These are phyloP conservation scores for Cordyceps fumosorosea DNA, from an alignment of 2,329 filamentous ascomycete genomes.

Conservation along the genomic window DNA sequence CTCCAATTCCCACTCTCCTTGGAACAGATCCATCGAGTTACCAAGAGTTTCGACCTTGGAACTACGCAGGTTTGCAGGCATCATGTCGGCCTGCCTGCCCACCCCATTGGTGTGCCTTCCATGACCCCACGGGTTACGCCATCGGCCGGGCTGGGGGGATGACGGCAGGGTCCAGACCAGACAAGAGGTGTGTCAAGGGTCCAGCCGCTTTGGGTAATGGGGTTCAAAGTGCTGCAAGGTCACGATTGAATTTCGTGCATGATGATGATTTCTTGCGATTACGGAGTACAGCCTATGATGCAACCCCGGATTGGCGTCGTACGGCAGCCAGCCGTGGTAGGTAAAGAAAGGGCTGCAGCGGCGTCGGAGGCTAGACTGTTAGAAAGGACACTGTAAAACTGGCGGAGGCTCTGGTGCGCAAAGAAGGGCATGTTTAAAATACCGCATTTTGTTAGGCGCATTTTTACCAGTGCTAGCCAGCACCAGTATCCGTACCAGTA, in stretches of 20 bases:
- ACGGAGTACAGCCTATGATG: neutral
- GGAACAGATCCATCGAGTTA: neutral
- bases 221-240: neutral
- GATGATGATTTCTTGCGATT: neutral
- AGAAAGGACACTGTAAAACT: too few species aligned
- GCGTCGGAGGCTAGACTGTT: too few species aligned
- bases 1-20: neutral
- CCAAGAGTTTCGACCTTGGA: neutral
- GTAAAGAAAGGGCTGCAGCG: neutral
- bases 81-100: neutral
- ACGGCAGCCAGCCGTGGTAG: neutral
- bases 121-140: conserved; percentile 3
- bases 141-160: neutral
- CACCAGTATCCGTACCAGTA: too few species aligned
- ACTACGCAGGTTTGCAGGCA: neutral
- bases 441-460: too few species aligned
- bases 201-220: neutral
- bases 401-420: too few species aligned
- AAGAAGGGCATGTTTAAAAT: too few species aligned
- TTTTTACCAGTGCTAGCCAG: too few species aligned
- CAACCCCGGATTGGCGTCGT: neutral
- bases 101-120: neutral
- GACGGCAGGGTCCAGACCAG: neutral
- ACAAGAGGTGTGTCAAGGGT: neutral
- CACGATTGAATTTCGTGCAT: neutral